Evolutionary conservation across 768 basidiomycete species (phyloP).

Genomic region (Jaapia argillacea): DNA sequence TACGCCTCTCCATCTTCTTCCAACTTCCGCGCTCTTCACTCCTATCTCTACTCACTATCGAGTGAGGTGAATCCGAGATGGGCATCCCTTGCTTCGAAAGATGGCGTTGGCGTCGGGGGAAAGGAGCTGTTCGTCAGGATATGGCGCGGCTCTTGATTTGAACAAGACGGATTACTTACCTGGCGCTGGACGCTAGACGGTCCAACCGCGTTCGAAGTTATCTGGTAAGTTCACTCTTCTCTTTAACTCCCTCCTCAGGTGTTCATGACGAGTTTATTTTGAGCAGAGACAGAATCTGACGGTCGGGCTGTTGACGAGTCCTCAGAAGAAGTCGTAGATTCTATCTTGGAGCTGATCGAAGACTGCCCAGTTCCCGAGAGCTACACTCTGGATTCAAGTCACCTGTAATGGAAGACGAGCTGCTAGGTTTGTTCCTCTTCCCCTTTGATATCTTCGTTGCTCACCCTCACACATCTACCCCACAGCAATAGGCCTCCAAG

Average conservation of each 20-base stretch:
- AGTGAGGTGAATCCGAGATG: constrained; percentile 42
- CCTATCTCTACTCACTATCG: constrained; percentile 45
- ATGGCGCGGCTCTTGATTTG: constrained; percentile 84
- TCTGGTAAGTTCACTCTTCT: too few relatives aligned
- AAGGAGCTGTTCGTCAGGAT: constrained; percentile 62
- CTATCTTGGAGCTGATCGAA: too few relatives aligned
- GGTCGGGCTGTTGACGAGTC: too few relatives aligned
- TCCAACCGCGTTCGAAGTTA: too few relatives aligned
- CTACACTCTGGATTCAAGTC: constrained; percentile 26
- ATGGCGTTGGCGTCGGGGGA: constrained; percentile 12
- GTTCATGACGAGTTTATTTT: too few relatives aligned
- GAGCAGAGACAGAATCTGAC: constrained; percentile 2
- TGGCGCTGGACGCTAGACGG: constrained; percentile 82
- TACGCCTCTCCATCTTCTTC: constrained; percentile 60
- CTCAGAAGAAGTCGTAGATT: too few relatives aligned
- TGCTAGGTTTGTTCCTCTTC: constrained; percentile 43
- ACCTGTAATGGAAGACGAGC: constrained; percentile 43
- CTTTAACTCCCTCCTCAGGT: too few relatives aligned
- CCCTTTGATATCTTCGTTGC: neutral
- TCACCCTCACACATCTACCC: neutral
- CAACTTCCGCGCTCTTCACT: constrained; percentile 65
- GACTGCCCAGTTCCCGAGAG: too few relatives aligned
- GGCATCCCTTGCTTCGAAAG: constrained; percentile 28
- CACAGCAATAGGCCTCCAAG: constrained; percentile 61
- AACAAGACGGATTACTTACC: constrained; percentile 98